Evolutionary conservation across 495 filamentous ascomycete species (phyloP).

Genomic region (Penicillium flavigenum): DNA sequence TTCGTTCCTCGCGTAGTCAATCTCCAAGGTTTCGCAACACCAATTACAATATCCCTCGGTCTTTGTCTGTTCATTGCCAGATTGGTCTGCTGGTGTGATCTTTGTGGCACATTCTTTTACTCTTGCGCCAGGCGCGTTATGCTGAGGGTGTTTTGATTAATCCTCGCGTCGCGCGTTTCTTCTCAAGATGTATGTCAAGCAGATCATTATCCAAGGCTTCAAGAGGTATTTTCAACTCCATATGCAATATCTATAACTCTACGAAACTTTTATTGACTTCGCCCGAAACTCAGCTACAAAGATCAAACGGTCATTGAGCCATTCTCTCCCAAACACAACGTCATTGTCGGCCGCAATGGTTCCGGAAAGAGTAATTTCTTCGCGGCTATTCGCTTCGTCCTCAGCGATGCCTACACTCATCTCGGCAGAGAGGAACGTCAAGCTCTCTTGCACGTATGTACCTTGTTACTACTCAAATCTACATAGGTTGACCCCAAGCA

Average conservation of each 20-base stretch:
- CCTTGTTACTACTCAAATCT: not conserved
- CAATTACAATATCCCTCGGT: conserved; percentile 1
- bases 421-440: conserved; percentile 95
- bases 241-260: not conserved
- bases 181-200: conserved; percentile 92
- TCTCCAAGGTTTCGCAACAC: conserved; percentile 17
- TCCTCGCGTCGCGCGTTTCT: conserved; percentile 37
- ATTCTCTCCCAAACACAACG: conserved; percentile 96
- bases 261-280: not conserved
- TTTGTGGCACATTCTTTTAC: conserved; percentile 10
- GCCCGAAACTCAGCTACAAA: conserved; percentile 75
- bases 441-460: conserved; percentile 77
- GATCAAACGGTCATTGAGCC: conserved; percentile 98
- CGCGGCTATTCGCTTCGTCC: conserved; percentile 95
- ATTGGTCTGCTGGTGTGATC: not conserved
- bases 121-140: conserved; percentile 38
- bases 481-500: conserved; percentile 32
- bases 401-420: conserved; percentile 96
- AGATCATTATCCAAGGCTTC: conserved; percentile 99
- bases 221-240: conserved; percentile 68
- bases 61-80: conserved; percentile 9
- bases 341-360: conserved; percentile 98
- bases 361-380: conserved; percentile 99
- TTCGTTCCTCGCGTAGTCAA: conserved; percentile 27
- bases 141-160: conserved; percentile 31